Evolutionary conservation across 2,329 filamentous ascomycete species (phyloP).

Genomic region (Stenocarpella maydis): DNA sequence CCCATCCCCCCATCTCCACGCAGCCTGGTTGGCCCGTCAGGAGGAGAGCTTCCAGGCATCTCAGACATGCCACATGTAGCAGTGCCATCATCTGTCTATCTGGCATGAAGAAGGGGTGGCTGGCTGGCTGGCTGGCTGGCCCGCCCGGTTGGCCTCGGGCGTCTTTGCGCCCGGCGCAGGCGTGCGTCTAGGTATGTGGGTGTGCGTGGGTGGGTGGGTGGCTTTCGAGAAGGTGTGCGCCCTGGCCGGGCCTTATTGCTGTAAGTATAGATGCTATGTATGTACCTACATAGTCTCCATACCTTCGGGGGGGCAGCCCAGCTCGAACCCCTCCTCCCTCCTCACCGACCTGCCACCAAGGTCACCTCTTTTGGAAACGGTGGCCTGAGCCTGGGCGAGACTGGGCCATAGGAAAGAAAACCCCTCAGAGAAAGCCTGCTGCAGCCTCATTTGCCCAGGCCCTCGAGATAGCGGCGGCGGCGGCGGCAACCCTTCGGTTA

Average conservation of each 20-base stretch:
- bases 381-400: background rate
- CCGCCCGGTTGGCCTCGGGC: conserved; percentile 6
- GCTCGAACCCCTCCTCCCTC: background rate
- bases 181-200: no score
- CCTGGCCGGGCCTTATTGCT: no score
- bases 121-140: background rate
- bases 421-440: conserved; percentile 5
- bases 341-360: conserved; percentile 21
- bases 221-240: no score
- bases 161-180: background rate
- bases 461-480: background rate
- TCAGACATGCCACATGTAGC: conserved; percentile 19
- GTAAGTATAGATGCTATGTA: no score
- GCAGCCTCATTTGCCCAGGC: background rate
- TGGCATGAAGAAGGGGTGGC: background rate
- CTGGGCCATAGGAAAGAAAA: background rate
- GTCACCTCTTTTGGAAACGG: conserved; percentile 3
- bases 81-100: conserved; percentile 3
- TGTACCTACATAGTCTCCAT: background rate
- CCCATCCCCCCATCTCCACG: background rate
- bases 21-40: background rate
- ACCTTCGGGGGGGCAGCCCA: background rate
- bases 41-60: conserved; percentile 6
- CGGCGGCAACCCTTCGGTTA: background rate
- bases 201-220: no score